A percentile compares a stretch with the other conserved stretches of the same genome.
These are phyloP conservation scores for Sporobolomyces phaffii DNA, from an alignment of 768 basidiomycete genomes.

Conservation along the genomic window DNA sequence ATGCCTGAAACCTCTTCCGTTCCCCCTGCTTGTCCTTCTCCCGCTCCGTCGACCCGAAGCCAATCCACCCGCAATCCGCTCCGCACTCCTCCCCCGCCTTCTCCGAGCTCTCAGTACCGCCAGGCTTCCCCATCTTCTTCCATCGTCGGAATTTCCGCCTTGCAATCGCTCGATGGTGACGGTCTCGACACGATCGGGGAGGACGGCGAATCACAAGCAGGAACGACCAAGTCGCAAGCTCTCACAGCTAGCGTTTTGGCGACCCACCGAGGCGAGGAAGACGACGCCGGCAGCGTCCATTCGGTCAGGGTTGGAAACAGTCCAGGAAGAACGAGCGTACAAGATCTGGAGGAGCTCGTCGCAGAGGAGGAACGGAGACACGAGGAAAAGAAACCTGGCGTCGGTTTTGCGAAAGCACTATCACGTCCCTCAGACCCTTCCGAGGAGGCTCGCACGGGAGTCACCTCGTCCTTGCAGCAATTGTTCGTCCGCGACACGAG, in stretches of 20 bases:
- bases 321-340: constrained; percentile 6
- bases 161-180: not conserved
- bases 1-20: not conserved
- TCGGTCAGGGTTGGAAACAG: constrained; percentile 2
- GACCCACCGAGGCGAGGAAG: not conserved
- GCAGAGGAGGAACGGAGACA: constrained; percentile 7
- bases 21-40: constrained; percentile 13
- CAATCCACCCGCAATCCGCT: not conserved
- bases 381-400: too few relatives aligned
- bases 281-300: not conserved
- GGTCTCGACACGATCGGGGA: constrained; percentile 42
- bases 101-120: constrained; percentile 16
- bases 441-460: too few relatives aligned
- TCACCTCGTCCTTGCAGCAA: too few relatives aligned
- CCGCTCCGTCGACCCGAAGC: not conserved
- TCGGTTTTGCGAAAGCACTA: too few relatives aligned
- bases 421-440: too few relatives aligned
- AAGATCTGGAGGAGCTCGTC: constrained; percentile 30
- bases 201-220: constrained; percentile 43
- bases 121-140: not conserved
- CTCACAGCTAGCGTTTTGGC: not conserved
- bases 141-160: not conserved
- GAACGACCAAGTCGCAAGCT: constrained; percentile 24
- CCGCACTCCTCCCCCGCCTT: constrained; percentile 24
- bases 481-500: too few relatives aligned